Evolutionary conservation across 2,329 filamentous ascomycete genomes (phyloP).

Genomic region (Aspergillus brunneoviolaceus): DNA sequence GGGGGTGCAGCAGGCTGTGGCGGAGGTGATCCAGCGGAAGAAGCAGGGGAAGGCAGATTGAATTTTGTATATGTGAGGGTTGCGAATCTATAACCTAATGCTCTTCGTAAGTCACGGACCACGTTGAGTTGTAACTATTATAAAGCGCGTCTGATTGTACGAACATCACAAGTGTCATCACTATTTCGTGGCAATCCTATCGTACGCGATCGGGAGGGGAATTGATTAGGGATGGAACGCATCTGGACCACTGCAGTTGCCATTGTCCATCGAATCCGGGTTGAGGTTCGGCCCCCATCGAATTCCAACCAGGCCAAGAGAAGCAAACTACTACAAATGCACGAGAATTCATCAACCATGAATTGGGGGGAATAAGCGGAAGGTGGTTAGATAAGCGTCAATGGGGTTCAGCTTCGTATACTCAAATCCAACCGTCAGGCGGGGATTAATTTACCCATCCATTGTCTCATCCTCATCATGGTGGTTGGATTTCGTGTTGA

Average conservation of each 20-base stretch:
- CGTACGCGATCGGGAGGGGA: background rate
- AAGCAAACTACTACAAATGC: background rate
- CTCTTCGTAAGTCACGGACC: background rate
- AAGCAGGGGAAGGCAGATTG: conserved; percentile 39
- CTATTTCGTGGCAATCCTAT: background rate
- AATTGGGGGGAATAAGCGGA: background rate
- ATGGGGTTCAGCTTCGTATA: background rate
- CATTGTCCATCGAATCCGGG: no score
- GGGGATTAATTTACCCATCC: background rate
- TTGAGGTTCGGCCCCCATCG: background rate
- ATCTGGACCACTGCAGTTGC: no score
- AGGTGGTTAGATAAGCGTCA: background rate
- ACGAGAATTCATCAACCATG: background rate
- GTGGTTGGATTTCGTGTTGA: background rate
- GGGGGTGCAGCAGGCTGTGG: conserved; percentile 78
- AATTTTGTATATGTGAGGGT: background rate
- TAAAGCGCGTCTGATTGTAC: background rate
- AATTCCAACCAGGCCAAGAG: background rate
- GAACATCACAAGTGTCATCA: background rate
- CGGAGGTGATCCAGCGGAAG: conserved; percentile 62
- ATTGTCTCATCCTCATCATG: background rate
- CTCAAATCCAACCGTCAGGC: background rate
- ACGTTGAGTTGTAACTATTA: background rate
- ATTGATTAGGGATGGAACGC: no score
- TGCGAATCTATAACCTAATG: background rate